Conservation (phyloP, 176 grass and related monocot genomes). For the Typha latifolia region DNA sequence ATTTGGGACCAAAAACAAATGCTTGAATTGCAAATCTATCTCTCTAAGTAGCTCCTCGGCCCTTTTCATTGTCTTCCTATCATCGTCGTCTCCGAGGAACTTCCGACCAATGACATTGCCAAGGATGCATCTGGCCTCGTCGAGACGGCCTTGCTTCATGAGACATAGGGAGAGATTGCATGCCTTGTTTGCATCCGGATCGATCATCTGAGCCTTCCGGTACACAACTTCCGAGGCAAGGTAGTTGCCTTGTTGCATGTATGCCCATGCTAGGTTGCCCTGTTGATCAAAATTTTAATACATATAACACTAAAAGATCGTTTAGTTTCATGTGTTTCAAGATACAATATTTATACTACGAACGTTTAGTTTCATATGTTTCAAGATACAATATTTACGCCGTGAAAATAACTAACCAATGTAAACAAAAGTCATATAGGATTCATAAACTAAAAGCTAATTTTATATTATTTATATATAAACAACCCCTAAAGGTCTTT, state of each 20-base stretch:
- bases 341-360: too few relatives aligned
- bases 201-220: conserved; percentile 79
- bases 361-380: not conserved
- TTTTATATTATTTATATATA: too few relatives aligned
- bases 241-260: conserved; percentile 76
- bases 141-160: conserved; percentile 43
- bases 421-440: too few relatives aligned
- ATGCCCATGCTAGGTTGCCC: conserved; percentile 87
- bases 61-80: conserved; percentile 40
- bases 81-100: conserved; percentile 12
- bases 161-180: conserved; percentile 76
- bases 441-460: too few relatives aligned
- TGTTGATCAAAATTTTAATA: conserved; percentile 4
- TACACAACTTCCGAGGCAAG: conserved; percentile 81
- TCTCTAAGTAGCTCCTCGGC: conserved; percentile 43
- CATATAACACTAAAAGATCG: not conserved
- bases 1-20: not conserved
- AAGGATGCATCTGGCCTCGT: conserved; percentile 49
- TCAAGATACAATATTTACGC: too few relatives aligned
- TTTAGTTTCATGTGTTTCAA: not conserved
- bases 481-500: not conserved
- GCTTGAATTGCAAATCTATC: conserved; percentile 18
- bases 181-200: conserved; percentile 77
- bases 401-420: too few relatives aligned
- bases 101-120: conserved; percentile 29